Evolutionary conservation across 306 rosid species (phyloP).

Genomic region (Castanea crenata): DNA sequence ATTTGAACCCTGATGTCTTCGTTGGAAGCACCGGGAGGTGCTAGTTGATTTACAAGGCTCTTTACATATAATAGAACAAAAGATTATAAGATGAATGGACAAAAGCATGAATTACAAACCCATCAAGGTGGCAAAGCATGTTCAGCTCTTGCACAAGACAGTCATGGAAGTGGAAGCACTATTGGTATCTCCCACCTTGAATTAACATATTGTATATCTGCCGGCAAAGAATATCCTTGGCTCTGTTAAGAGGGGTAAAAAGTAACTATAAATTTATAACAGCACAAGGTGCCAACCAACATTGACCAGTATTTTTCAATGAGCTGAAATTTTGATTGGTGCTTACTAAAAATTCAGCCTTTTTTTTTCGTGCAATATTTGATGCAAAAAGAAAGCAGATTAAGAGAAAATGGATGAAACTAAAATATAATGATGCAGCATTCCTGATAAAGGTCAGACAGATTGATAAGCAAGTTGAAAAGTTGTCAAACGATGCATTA

Average conservation of each 20-base stretch:
- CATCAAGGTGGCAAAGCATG: constrained; percentile 75
- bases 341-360: not conserved
- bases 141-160: constrained; percentile 79
- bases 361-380: no score
- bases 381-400: no score
- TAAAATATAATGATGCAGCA: not conserved
- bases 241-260: constrained; percentile 52
- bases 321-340: not conserved
- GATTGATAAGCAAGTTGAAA: not conserved
- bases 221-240: constrained; percentile 89
- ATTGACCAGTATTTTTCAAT: not conserved
- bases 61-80: not conserved
- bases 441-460: not conserved
- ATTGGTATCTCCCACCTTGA: constrained; percentile 82
- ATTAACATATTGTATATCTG: constrained; percentile 89
- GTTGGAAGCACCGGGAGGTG: no score
- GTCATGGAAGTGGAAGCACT: constrained; percentile 89
- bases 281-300: not conserved
- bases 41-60: no score
- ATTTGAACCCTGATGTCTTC: no score
- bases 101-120: constrained; percentile 56
- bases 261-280: not conserved
- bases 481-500: not conserved
- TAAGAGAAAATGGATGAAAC: not conserved
- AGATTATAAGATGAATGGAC: not conserved